A percentile compares a stretch with the other conserved stretches of the same genome.
These are phyloP conservation scores for Pistacia integerrima DNA, from an alignment of 345 rosid species.

Conservation along the genomic window DNA sequence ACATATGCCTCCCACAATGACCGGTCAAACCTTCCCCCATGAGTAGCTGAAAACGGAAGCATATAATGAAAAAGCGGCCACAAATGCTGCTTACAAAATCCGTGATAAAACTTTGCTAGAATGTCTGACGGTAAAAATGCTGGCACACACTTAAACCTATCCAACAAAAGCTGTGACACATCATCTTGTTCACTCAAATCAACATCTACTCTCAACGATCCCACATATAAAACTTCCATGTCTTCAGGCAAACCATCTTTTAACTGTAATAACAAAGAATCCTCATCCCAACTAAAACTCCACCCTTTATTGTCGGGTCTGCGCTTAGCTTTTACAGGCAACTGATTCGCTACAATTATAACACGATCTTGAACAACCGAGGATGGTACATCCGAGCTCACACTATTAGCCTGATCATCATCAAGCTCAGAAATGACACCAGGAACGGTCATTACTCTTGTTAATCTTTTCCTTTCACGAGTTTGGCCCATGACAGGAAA, in stretches of 20 bases:
- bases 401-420: conserved; percentile 74
- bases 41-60: conserved; percentile 69
- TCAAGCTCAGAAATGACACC: conserved; percentile 80
- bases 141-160: conserved; percentile 72
- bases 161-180: conserved; percentile 68
- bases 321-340: conserved; percentile 77
- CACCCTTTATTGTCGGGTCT: conserved; percentile 77
- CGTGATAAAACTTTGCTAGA: conserved; percentile 65
- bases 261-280: conserved; percentile 58
- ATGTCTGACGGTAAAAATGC: conserved; percentile 72
- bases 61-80: conserved; percentile 84
- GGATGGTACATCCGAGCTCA: conserved; percentile 64
- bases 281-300: conserved; percentile 83
- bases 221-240: conserved; percentile 76
- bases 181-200: conserved; percentile 68
- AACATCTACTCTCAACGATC: conserved; percentile 59
- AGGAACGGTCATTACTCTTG: conserved; percentile 77
- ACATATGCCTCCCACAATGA: conserved; percentile 83
- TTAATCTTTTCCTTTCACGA: conserved; percentile 64
- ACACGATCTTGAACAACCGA: conserved; percentile 63
- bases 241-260: conserved; percentile 82
- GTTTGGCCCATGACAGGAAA: conserved; percentile 54
- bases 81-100: conserved; percentile 78
- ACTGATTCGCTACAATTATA: conserved; percentile 71
- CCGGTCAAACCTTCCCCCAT: conserved; percentile 72